Conservation (phyloP, 768 basidiomycete genomes). For the Mycena kentingensis region DNA sequence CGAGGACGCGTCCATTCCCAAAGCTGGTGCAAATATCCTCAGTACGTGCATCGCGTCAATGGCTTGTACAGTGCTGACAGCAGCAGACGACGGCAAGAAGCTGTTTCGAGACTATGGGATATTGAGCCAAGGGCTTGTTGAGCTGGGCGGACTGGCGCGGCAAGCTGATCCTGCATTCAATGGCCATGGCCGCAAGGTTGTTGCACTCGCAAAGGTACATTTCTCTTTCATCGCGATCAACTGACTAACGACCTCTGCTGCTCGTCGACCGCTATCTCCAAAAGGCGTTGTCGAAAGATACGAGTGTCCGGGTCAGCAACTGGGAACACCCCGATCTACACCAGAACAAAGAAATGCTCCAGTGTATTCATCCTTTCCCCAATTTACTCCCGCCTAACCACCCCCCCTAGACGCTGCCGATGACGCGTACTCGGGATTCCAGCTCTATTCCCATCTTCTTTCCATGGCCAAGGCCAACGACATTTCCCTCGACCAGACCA, state of each 20-base stretch:
- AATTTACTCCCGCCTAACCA: neutral
- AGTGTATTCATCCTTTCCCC: conserved; percentile 27
- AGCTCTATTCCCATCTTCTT: conserved; percentile 33
- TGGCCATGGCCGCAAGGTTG: conserved; percentile 25
- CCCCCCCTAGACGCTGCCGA: conserved; percentile 38
- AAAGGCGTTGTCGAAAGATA: conserved; percentile 34
- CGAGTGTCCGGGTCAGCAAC: conserved; percentile 31
- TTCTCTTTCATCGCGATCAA: neutral
- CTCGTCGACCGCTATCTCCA: conserved; percentile 35
- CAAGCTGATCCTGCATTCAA: conserved; percentile 29
- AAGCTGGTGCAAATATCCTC: conserved; percentile 20
- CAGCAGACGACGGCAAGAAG: conserved; percentile 40
- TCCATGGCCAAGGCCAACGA: conserved; percentile 27
- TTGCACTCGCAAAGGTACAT: conserved; percentile 36
- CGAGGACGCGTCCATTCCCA: conserved; percentile 15
- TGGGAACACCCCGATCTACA: conserved; percentile 35
- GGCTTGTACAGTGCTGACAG: neutral
- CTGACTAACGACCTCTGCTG: conserved; percentile 16
- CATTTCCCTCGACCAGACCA: conserved; percentile 16
- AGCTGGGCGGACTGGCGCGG: conserved; percentile 35
- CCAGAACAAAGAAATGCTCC: conserved; percentile 22
- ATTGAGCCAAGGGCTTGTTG: conserved; percentile 36
- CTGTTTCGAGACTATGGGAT: conserved; percentile 42
- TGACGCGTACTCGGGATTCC: conserved; percentile 37
- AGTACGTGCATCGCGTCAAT: conserved; percentile 2